Evolutionary conservation across 116 monocot genomes (phyloP).

Genomic region (Zostera marina): DNA sequence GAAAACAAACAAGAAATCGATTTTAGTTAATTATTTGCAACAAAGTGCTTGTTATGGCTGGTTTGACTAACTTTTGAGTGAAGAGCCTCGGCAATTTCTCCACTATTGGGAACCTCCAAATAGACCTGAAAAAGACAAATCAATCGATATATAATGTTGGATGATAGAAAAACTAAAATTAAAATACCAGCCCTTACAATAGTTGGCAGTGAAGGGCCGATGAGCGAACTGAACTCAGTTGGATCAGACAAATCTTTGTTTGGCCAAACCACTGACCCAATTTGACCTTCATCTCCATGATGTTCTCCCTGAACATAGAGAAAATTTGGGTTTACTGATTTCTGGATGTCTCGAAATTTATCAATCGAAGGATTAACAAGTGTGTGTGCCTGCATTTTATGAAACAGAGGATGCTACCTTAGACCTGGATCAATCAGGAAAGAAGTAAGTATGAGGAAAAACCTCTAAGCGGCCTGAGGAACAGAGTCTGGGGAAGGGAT

Average conservation of each 20-base stretch:
- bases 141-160: too few relatives aligned
- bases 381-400: constrained; percentile 50
- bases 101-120: constrained; percentile 62
- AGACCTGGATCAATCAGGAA: not conserved
- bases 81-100: constrained; percentile 57
- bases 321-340: constrained; percentile 31
- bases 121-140: constrained; percentile 42
- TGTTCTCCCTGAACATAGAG: constrained; percentile 66
- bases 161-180: too few relatives aligned
- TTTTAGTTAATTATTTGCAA: too few relatives aligned
- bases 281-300: constrained; percentile 37
- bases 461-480: constrained; percentile 73
- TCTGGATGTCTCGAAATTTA: constrained; percentile 34
- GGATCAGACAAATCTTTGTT: constrained; percentile 33
- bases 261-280: constrained; percentile 56
- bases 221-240: constrained; percentile 23
- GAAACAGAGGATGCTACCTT: not conserved
- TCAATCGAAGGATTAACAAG: constrained; percentile 56
- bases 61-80: constrained; percentile 41
- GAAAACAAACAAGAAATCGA: not conserved
- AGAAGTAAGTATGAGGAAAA: not conserved
- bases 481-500: constrained; percentile 43
- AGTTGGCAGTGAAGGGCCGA: constrained; percentile 41
- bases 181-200: constrained; percentile 32
- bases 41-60: too few relatives aligned